Evolutionary conservation across 2,329 filamentous ascomycete genomes (phyloP), one percentile per base, ranked within the genome.

Genomic region (Fusarium burgessii): DNA sequence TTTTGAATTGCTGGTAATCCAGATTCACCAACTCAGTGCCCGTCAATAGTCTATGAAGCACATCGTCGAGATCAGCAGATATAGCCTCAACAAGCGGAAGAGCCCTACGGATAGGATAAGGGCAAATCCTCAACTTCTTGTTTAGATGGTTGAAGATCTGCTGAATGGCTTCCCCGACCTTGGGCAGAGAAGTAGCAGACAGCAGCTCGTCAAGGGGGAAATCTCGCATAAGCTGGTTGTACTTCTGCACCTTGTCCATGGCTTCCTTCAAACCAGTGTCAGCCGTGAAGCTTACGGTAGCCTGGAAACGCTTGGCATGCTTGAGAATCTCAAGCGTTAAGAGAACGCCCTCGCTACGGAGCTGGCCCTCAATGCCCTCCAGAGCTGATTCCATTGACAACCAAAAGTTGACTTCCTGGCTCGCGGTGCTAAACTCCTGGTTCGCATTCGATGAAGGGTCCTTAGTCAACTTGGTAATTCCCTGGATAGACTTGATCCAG

Each of bases 351-450:
- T 97, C 93, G 71, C 95, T 94, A 68, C 91, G 88, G 61, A 99
- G 87, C 80, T 98, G 95, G 42, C 87, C 89, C 80, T 98, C 95
- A 65, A 99, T 97, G 32, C 92, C 92, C 79, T 98, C 95, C 70
- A 99, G 83, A 7, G 95, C 93, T 18, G 92, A 92, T 81, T 99
- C 97, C 93, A 99, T 97, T 4, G 94, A 97, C 54, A 99, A 82
- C 96, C 96, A 99, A 78, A 99, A 99, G 81, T 98, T 98, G 81
- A 99, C 97, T 81, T 99, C 96, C 80, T 98, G 96, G 61, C 93
- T 95, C 35, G 96, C 96, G 25, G 94, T 97, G 74, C 82, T 84
- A 64, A 85, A 84, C 61, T 85, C 83, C 68, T 84, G 83, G 58
- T 80, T 82, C 87, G 72, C 88, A 86, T 80, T 91, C 79, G 85